phyloP scores from a whole-genome alignment of 2,329 filamentous ascomycete genomes.

The Fusarium virguliforme region DNA sequence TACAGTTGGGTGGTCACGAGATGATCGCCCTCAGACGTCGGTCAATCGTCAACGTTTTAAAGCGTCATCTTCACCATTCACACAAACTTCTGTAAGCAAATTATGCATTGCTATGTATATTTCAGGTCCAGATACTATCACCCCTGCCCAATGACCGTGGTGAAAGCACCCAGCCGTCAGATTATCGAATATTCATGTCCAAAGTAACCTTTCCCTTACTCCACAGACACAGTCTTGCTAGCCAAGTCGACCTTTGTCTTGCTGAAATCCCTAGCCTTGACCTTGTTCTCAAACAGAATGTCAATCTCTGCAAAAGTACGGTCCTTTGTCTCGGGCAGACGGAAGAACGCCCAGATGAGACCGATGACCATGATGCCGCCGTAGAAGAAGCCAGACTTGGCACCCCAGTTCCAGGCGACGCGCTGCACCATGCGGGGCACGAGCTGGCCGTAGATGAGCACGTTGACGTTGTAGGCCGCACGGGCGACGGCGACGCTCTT shows the following conservation, averaged over 20 bases:
- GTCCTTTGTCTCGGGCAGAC: conserved; percentile 69
- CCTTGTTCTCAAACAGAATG: conserved; percentile 65
- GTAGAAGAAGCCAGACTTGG: conserved; percentile 65
- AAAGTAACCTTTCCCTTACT: background rate
- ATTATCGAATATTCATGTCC: conserved; percentile 3
- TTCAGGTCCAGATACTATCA: background rate
- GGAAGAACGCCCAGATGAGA: conserved; percentile 67
- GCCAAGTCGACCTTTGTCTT: conserved; percentile 51
- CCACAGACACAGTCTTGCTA: conserved; percentile 2
- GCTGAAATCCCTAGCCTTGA: conserved; percentile 61
- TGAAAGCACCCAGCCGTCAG: background rate
- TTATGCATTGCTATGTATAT: conserved; percentile 5
- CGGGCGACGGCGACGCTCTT: conserved; percentile 64
- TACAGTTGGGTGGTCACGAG: no score
- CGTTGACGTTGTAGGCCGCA: conserved; percentile 64
- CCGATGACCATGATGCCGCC: conserved; percentile 61
- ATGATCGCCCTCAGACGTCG: no score
- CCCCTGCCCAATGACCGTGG: background rate
- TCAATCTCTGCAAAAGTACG: conserved; percentile 71
- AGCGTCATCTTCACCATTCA: no score
- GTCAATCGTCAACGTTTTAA: no score
- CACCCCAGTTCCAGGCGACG: conserved; percentile 63
- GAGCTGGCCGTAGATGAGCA: conserved; percentile 63
- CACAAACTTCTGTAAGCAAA: background rate
- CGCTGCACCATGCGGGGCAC: conserved; percentile 65